These are phyloP conservation scores for Moesziomyces parantarcticus DNA, from an alignment of 1,284 basidiomycete species.

Conservation along the genomic window DNA sequence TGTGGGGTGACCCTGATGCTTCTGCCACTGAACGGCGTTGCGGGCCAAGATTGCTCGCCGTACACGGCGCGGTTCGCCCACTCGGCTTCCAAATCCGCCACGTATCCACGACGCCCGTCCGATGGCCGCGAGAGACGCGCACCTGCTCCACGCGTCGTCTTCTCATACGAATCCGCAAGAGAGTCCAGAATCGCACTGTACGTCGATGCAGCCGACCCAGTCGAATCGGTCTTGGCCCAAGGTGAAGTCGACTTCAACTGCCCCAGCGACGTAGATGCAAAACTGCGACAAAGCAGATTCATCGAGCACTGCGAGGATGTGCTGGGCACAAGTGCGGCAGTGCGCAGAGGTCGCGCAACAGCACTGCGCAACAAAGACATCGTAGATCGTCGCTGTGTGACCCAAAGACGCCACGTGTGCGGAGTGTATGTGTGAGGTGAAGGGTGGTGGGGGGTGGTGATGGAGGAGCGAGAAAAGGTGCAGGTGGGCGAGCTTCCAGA, in stretches of 20 bases:
- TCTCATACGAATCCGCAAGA: conserved; percentile 26
- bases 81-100: conserved; percentile 41
- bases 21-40: conserved; percentile 37
- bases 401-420: too few relatives aligned
- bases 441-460: not conserved
- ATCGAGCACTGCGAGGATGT: conserved; percentile 8
- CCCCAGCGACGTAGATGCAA: conserved; percentile 32
- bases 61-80: conserved; percentile 33
- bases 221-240: not conserved
- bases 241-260: conserved; percentile 11
- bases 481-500: conserved; percentile 1
- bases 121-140: conserved; percentile 24
- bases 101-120: conserved; percentile 31
- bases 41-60: conserved; percentile 43
- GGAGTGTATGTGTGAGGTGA: not conserved
- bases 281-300: conserved; percentile 31
- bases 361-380: conserved; percentile 25
- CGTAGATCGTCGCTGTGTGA: not conserved
- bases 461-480: not conserved
- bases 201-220: conserved; percentile 18
- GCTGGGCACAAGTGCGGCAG: conserved; percentile 1
- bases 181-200: conserved; percentile 44
- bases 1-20: conserved; percentile 29
- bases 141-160: conserved; percentile 13
- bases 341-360: conserved; percentile 19